Evolutionary conservation across 345 rosid species (phyloP), one percentile per base, ranked within the genome.

Genomic region (Pugionium cornutum): DNA sequence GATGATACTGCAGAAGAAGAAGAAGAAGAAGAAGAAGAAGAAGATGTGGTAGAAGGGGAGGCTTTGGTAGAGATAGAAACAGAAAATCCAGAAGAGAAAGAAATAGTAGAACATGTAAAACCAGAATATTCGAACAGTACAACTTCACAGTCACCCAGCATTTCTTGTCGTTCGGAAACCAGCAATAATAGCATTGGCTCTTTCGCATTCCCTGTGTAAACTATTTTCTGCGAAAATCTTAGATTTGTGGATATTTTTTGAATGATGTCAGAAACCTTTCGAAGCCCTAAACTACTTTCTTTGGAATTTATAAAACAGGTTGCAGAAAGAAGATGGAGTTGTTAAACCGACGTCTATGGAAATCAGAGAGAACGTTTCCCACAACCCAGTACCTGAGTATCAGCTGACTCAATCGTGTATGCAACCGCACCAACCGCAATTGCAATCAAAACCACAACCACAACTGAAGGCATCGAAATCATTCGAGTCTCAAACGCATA

Each of bases 181-280:
- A 84, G 83, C 26, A 69, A 8, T 11, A 52, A 74, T 49, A 88
- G 97, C 73, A 62, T 68, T 25, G 31, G 58, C 9, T 90, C 99
- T 30, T 88, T 90, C 64, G 86, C 79, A 6, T 94, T 88, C 75
- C 96, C 86, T 10, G 1, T 79, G 97, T 94, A 77, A 82, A 95
- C 65, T 41, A 0, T 55, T 36, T 0, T 9, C 2, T 29, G 5
- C 11, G 0, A 41, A 45, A 46, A 62, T 10, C 6, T 4, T 26
- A 2, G 46, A 18, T 2, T 10, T 45, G 33, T 18, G 9, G 0
- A 18, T 18, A 18, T 9, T 34, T 4, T 41, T 1, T 48, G 32
- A 11, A 2, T 3, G 30, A 2, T 53, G 0, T 2, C 50, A 58
- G 55, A 58, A 65, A 65, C 8, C 4, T 2, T 7, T 4, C 7